Evolutionary conservation across 306 rosid genomes (phyloP).

Genomic region (Cicer judaicum): DNA sequence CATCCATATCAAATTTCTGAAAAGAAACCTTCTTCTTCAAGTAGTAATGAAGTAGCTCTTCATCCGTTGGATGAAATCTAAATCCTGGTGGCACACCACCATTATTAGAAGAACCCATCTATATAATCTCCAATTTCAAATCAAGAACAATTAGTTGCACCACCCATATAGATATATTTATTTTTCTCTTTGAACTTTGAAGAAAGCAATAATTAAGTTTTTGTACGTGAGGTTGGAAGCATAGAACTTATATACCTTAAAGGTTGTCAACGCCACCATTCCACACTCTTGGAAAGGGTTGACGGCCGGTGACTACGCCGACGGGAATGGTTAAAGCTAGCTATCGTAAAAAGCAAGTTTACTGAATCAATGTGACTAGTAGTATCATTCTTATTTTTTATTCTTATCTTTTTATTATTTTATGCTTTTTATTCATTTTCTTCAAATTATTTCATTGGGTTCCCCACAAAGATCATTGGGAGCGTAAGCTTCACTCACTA

Average conservation of each 20-base stretch:
- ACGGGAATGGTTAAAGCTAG: slow-evolving; percentile 82
- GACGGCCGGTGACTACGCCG: slow-evolving; percentile 99
- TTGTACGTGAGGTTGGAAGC: slow-evolving; percentile 47
- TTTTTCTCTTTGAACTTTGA: slow-evolving; percentile 8
- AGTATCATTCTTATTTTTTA: slow-evolving; percentile 27
- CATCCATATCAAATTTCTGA: slow-evolving; percentile 96
- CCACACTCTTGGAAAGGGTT: slow-evolving; percentile 56
- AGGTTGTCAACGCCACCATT: slow-evolving; percentile 61
- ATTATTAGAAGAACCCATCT: slow-evolving; percentile 77
- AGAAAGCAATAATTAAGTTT: slow-evolving; percentile 30
- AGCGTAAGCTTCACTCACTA: slow-evolving; percentile 57
- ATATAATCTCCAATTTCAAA: slow-evolving; percentile 21
- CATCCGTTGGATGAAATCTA: slow-evolving; percentile 93
- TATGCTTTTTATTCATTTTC: neutral
- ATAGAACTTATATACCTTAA: slow-evolving; percentile 52
- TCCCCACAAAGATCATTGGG: slow-evolving; percentile 47
- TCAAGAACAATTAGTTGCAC: slow-evolving; percentile 15
- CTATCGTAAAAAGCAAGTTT: slow-evolving; percentile 72
- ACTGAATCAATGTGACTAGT: slow-evolving; percentile 55
- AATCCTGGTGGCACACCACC: slow-evolving; percentile 98
- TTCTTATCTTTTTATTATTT: slow-evolving; percentile 35
- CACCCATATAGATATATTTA: neutral
- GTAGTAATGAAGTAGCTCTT: slow-evolving; percentile 88
- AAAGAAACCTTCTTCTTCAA: slow-evolving; percentile 86
- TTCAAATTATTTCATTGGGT: slow-evolving; percentile 22